phyloP scores from a whole-genome alignment of 768 basidiomycete species.

The Russula foetens region DNA sequence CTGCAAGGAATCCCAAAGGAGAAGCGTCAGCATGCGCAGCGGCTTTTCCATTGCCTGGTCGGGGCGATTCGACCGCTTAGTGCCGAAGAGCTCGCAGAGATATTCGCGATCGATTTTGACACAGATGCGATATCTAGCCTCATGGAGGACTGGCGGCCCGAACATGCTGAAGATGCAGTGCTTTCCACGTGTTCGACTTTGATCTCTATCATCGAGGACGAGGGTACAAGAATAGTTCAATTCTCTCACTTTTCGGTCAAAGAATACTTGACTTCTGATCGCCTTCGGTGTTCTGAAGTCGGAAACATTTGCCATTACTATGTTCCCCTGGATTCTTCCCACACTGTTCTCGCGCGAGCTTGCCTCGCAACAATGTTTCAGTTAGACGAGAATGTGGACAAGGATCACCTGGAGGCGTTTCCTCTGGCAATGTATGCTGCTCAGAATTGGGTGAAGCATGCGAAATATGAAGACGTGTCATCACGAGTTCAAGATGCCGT shows the following conservation, averaged over 20 bases:
- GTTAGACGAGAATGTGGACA: background rate
- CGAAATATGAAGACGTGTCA: background rate
- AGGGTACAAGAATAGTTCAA: background rate
- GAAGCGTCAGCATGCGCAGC: background rate
- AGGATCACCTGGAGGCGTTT: background rate
- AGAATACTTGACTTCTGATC: background rate
- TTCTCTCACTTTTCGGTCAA: background rate
- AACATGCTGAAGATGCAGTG: background rate
- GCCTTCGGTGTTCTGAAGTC: background rate
- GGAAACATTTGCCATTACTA: background rate
- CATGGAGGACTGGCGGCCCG: background rate
- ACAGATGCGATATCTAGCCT: background rate
- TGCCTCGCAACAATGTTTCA: background rate
- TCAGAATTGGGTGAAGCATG: background rate
- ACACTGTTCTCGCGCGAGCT: background rate
- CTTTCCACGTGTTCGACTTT: background rate
- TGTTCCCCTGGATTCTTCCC: background rate
- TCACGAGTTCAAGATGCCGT: background rate
- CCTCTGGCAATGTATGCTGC: background rate
- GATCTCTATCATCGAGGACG: background rate
- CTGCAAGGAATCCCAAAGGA: background rate
- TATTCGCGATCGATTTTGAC: background rate
- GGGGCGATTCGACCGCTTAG: background rate
- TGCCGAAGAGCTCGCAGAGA: background rate
- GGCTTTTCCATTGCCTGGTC: background rate